Evolutionary conservation across 805 yeast genomes (phyloP), one percentile per base, ranked within the genome.

Genomic region (Yamadazyma kitorensis): DNA sequence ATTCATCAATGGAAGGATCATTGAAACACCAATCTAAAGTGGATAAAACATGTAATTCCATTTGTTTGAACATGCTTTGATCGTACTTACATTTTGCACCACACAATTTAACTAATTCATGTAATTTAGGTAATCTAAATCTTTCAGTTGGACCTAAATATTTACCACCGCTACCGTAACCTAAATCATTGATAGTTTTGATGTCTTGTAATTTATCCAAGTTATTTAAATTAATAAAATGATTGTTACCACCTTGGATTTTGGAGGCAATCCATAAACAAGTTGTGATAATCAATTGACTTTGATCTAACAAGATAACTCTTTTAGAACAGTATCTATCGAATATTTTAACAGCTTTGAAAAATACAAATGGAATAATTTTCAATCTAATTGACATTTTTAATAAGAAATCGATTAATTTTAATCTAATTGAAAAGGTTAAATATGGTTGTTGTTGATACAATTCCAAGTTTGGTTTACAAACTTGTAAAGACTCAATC

Each of bases 251-350:
- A 31, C 86, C 86, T 49, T 75, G 76, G n/a, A 80, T 71, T 57
- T 91, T 91, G 17, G 96, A 81, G 2, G 96, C 86, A 20, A 91
- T 74, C 97, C 98, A 91, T 22, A 91, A 64, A 41, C 96, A 86
- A 4, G 96, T 86, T 41, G 95, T 84, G 20, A 94, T 87, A 8
- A 91, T 91, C 34, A 91, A 70, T 59, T 89, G 96, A 41, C 86
- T 80, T 60, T 89, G 98, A 38, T 85, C 89, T 45, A 81, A 76
- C 43, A 84, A 72, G 1, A 89, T 93, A 6, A 88, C 78, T 48
- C 98, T 72, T 49, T 81, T 83, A 34, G 95, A 83, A 55, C 95
- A 85, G 63, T 91, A 91, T 41, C 97, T 76, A 57, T 91, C 98
- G 41, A 91, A 84, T 34, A 89, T 70, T 48, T 82, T 80, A 24